phyloP scores from a whole-genome alignment of 371 early-diverging fungal genomes.

The Mucor circinelloides region DNA sequence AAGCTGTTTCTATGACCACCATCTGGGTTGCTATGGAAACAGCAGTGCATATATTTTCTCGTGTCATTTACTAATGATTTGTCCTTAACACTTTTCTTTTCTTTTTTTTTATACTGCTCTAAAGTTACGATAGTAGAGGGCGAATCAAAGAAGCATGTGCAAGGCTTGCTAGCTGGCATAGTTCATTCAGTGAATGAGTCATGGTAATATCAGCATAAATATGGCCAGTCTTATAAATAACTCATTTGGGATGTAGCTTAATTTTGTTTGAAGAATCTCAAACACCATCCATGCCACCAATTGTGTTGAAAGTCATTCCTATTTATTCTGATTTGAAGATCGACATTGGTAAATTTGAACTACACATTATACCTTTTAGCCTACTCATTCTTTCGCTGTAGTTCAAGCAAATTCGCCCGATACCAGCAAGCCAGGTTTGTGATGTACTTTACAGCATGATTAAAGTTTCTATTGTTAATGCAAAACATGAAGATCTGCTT shows the following conservation, averaged over 20 bases:
- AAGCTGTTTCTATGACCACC: neutral
- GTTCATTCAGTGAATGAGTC: conserved; percentile 20
- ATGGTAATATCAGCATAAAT: conserved; percentile 22
- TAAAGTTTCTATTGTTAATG: conserved; percentile 3
- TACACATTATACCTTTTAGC: neutral
- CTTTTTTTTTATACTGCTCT: conserved; percentile 24
- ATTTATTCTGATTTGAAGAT: conserved; percentile 28
- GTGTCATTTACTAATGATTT: neutral
- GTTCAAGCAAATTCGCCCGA: conserved; percentile 10
- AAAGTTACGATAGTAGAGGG: conserved; percentile 20
- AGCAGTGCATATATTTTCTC: neutral
- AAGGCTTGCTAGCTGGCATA: conserved; percentile 22
- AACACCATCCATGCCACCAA: conserved; percentile 32
- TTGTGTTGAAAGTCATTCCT: conserved; percentile 26
- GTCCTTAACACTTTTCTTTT: conserved; percentile 22
- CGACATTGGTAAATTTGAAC: conserved; percentile 17
- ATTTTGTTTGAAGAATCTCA: conserved; percentile 28
- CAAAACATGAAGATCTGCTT: conserved; percentile 22
- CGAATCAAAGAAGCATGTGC: neutral
- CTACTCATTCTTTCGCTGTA: neutral
- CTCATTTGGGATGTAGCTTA: conserved; percentile 19
- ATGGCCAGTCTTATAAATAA: neutral
- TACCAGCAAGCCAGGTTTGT: conserved; percentile 1
- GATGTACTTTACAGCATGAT: neutral
- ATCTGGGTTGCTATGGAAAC: neutral